Base-by-base conservation (phyloP, 2,329 filamentous ascomycete species). In the Trichoderma aggressivum region DNA sequence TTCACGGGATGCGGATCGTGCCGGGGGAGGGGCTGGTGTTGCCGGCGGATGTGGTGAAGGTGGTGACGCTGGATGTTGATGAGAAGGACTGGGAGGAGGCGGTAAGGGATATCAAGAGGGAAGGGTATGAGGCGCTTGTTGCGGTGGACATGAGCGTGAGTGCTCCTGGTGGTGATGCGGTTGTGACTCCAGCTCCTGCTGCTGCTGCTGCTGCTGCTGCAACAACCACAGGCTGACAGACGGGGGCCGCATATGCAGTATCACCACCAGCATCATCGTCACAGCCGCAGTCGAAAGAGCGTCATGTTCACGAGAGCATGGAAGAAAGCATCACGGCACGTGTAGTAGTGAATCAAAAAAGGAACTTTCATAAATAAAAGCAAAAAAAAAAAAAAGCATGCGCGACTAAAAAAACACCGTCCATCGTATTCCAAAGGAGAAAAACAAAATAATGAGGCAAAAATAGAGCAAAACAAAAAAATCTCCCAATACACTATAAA, bases 21-120 rank as follows among this genome's bases (percentile, higher is more conserved):
- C 11, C 12, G 21, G 69, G 64, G 24, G 30, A 6, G 26, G 68
- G 70, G 3, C 68, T 8, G 62, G 72, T 76, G 18, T 43, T 71
- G 7, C 71, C 75, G 16, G 60, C 39, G 4, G 70, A 80, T 71
- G 71, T 78, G 67, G 78, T 80, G 73, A 76, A 77, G 72, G 77
- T 76, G 24, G 39, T 77, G n/a, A 75, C 77, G 58, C 75, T 79
- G 50, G 76, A 75, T 59, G 64, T 72, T 6, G 72, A 78, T 28
- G 74, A 74, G 47, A 74, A 74, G 12, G 75, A 78, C 36, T 75
- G 78, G 61, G 74, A 78, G 58, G 74, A 69, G 5, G 72, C 74
- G 10, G 66, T 77, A 67, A 72, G 75, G 36, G 71, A 26, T 72
- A 73, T 32, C 11, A 67, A 14, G 64, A 14, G 2, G 65, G 71